A percentile compares a stretch with the other conserved stretches of the same genome.
These are phyloP conservation scores for Ormosia emarginata DNA, from an alignment of 306 rosid genomes.

Conservation along the genomic window DNA sequence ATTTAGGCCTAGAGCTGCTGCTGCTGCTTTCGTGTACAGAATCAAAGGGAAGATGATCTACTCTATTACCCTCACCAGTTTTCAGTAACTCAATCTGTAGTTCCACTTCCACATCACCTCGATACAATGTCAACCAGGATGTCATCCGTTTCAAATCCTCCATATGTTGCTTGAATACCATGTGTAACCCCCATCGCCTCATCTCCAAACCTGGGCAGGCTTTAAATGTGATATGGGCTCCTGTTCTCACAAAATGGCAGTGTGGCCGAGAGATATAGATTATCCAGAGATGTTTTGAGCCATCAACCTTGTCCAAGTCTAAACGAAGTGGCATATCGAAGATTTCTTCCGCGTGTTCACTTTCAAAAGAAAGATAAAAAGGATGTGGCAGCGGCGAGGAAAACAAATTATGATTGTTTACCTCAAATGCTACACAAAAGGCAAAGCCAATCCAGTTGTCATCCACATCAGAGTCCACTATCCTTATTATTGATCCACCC, in stretches of 20 bases:
- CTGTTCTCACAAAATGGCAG: conserved; percentile 15
- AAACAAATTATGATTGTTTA: background rate
- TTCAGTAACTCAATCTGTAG: too few relatives aligned
- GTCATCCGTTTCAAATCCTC: too few relatives aligned
- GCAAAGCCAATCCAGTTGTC: background rate
- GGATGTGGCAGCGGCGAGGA: background rate
- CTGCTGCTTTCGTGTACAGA: background rate
- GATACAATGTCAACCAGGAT: too few relatives aligned
- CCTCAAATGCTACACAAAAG: background rate
- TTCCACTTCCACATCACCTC: too few relatives aligned
- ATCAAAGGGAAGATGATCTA: too few relatives aligned
- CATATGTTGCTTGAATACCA: background rate
- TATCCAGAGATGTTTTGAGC: background rate
- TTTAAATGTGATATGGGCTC: conserved; percentile 6
- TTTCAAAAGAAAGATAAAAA: conserved; percentile 10
- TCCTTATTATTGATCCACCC: background rate
- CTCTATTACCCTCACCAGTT: too few relatives aligned
- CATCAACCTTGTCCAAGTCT: background rate
- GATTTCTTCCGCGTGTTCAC: background rate
- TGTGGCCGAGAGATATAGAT: background rate
- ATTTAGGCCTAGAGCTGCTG: too few relatives aligned
- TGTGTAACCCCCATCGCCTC: background rate
- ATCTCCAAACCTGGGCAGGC: background rate
- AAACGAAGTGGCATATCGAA: background rate
- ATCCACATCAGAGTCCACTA: background rate